Evolutionary conservation across 73 alveolate species (phyloP), one percentile per base, ranked within the genome.

Genomic region (Blepharisma japonicum): DNA sequence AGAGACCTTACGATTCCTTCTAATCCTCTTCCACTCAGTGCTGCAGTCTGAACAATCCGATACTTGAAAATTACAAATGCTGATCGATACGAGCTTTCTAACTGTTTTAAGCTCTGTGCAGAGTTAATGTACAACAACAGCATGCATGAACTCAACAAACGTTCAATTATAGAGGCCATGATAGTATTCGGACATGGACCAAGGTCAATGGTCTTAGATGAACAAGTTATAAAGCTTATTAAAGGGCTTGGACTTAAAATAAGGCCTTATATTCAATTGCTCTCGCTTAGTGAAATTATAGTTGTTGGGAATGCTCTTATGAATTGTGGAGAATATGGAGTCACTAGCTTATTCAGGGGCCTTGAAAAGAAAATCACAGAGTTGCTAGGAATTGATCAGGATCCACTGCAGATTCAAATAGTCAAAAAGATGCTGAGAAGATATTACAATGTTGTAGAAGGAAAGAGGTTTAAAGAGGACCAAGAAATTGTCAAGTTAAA

Each of bases 1-100:
- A 61, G 5, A 61, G 74, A 61, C 47, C 47, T 0, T 2, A 61
- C 74, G 39, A 61, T 61, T 5, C 74, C 74, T 61, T 9, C 38
- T 14, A 61, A 39, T 61, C 39, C 39, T 14, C 47, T 61, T 25
- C 74, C 74, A 61, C 18, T n/a, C 23, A 14, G 18, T 14, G 74
- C 74, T 61, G 11, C 23, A 20, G 14, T 61, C 47, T 14, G 23
- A 61, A 25, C 23, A 1, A 0, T 61, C 0, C 14, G 47, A 4
- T 61, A 18, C 23, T 25, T 61, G 2, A 25, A 61, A 61, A 1
- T 32, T 0, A 61, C 14, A 20, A 61, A n/a, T 25, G 46, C 47
- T 14, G 18, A 20, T 2, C 18, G 11, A 8, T 8, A 61, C 3
- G 39, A 18, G 14, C 5, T 61, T 14, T 9, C 38, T 20, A 14